These are phyloP conservation scores for Fraxinus anomala DNA, from an alignment of 257 asterid species.

Conservation along the genomic window DNA sequence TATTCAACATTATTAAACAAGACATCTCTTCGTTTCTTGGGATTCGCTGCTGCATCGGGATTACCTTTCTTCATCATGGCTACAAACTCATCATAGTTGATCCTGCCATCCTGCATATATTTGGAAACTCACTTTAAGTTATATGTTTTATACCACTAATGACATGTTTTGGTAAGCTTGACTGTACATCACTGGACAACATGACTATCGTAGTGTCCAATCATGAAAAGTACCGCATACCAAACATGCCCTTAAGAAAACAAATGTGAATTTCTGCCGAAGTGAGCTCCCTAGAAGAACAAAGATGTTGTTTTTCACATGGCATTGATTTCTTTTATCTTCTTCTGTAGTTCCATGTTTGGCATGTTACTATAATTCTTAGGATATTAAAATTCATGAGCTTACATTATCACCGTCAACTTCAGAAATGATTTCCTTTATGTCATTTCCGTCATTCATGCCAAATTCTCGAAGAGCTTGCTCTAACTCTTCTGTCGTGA, in stretches of 20 bases:
- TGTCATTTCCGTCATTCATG: conserved; percentile 64
- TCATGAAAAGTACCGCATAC: background rate
- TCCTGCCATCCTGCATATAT: conserved; percentile 69
- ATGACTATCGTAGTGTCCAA: background rate
- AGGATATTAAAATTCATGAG: background rate
- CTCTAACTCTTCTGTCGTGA: conserved; percentile 78
- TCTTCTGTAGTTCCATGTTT: background rate
- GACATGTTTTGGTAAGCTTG: background rate
- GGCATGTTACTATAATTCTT: no score
- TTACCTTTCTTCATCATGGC: conserved; percentile 92
- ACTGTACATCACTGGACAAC: background rate
- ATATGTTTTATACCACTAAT: background rate
- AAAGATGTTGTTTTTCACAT: background rate
- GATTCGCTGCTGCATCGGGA: conserved; percentile 61
- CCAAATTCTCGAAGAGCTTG: conserved; percentile 82
- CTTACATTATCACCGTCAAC: conserved; percentile 55
- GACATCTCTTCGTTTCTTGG: conserved; percentile 68
- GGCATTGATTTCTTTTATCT: background rate
- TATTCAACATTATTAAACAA: conserved; percentile 30
- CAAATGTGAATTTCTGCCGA: no score
- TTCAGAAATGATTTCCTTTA: conserved; percentile 71
- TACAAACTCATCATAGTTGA: conserved; percentile 76
- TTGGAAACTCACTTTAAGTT: background rate
- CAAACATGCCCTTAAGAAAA: background rate
- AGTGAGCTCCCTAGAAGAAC: background rate